A percentile compares a stretch with the other conserved stretches of the same genome.
These are phyloP conservation scores for Sporobolomyces roseus DNA, from an alignment of 768 basidiomycete genomes.

Conservation along the genomic window DNA sequence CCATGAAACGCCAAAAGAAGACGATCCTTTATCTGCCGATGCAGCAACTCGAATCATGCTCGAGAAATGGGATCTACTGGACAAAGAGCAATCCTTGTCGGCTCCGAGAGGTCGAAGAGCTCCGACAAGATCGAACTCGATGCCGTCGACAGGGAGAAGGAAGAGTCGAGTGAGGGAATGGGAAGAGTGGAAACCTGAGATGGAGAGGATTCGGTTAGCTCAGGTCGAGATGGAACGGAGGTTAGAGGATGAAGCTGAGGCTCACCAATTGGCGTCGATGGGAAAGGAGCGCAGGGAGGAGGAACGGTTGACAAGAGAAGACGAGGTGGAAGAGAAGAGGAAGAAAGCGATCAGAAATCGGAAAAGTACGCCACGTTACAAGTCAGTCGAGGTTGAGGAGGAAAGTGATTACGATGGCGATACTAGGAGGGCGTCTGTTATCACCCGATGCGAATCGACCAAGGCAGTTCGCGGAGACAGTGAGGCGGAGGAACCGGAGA, in stretches of 20 bases:
- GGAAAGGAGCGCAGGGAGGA: neutral
- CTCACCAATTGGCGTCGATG: slow-evolving; percentile 3
- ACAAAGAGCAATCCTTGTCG: neutral
- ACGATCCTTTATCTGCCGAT: slow-evolving; percentile 12
- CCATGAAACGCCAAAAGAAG: neutral
- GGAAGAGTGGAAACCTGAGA: slow-evolving; percentile 19
- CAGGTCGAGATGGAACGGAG: slow-evolving; percentile 34
- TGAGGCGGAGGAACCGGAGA: neutral
- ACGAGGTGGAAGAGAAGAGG: neutral
- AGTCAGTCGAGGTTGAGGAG: neutral
- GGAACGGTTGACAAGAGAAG: neutral
- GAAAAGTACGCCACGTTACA: slow-evolving; percentile 12
- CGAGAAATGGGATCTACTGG: slow-evolving; percentile 26
- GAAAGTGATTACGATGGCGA: neutral
- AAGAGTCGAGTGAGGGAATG: slow-evolving; percentile 20
- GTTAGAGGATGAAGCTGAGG: slow-evolving; percentile 17
- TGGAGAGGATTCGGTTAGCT: slow-evolving; percentile 19
- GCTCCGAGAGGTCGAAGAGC: neutral
- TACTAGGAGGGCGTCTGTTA: no score
- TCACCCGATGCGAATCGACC: neutral
- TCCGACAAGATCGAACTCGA: neutral
- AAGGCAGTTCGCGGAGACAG: neutral
- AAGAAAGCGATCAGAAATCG: neutral
- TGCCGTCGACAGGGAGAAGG: neutral
- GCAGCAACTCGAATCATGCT: slow-evolving; percentile 25